Evolutionary conservation across 208 protist species (phyloP).

Genomic region (Leishmania guyanensis): DNA sequence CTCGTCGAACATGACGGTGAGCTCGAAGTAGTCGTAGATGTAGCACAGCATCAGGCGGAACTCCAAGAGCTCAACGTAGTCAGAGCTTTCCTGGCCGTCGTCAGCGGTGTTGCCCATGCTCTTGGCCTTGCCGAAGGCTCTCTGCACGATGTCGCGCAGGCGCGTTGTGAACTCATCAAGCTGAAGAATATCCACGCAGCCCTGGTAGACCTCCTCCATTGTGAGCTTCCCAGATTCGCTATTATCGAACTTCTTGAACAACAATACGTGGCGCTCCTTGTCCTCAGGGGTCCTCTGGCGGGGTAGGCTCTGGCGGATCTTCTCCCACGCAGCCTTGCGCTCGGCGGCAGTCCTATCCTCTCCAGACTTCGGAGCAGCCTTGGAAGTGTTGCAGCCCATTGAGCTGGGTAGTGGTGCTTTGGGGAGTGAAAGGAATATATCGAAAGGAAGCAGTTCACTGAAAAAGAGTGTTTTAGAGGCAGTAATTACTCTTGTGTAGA

Average conservation of each 20-base stretch:
- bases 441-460: background rate
- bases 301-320: constrained; percentile 37
- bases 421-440: background rate
- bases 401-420: background rate
- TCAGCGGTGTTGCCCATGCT: constrained; percentile 43
- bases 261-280: constrained; percentile 54
- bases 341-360: constrained; percentile 42
- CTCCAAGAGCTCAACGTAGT: constrained; percentile 72
- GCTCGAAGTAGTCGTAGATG: constrained; percentile 68
- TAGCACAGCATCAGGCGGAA: constrained; percentile 84
- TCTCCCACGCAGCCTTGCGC: constrained; percentile 51
- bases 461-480: background rate
- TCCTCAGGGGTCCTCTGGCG: constrained; percentile 40
- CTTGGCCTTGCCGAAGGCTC: constrained; percentile 82
- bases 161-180: constrained; percentile 68
- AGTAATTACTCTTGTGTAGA: background rate
- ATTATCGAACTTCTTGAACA: constrained; percentile 81
- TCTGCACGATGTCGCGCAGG: constrained; percentile 72
- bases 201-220: constrained; percentile 64
- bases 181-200: constrained; percentile 49
- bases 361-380: background rate
- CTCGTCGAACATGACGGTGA: constrained; percentile 85
- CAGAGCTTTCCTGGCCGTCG: constrained; percentile 25
- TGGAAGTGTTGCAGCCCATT: background rate
- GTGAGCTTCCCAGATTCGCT: constrained; percentile 58